Conservation (phyloP, 2,329 filamentous ascomycete genomes). For the Arthrocladium fulminans region DNA sequence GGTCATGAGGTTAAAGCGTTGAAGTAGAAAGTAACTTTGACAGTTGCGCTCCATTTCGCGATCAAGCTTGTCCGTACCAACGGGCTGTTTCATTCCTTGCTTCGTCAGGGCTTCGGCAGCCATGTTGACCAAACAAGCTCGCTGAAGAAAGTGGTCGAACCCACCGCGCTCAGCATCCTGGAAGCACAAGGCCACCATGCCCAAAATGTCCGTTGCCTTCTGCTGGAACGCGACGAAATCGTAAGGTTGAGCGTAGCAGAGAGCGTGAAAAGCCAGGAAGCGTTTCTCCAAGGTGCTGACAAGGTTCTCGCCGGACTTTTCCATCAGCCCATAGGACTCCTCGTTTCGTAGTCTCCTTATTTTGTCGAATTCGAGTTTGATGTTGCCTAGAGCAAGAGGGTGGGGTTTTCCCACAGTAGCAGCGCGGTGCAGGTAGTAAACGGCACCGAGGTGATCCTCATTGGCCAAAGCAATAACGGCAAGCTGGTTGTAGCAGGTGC, state of each 20-base stretch:
- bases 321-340: slow-evolving; percentile 48
- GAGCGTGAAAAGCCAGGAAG: slow-evolving; percentile 15
- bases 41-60: slow-evolving; percentile 32
- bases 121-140: slow-evolving; percentile 78
- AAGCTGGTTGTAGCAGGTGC: slow-evolving; percentile 80
- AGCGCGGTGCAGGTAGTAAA: slow-evolving; percentile 84
- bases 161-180: slow-evolving; percentile 56
- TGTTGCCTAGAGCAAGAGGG: slow-evolving; percentile 63
- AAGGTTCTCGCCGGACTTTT: slow-evolving; percentile 31
- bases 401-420: slow-evolving; percentile 66
- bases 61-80: slow-evolving; percentile 25
- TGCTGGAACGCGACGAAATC: slow-evolving; percentile 38
- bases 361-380: slow-evolving; percentile 70
- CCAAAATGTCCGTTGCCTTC: slow-evolving; percentile 5
- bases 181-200: slow-evolving; percentile 52
- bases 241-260: slow-evolving; percentile 11
- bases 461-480: slow-evolving; percentile 73
- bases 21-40: slow-evolving; percentile 48
- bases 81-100: slow-evolving; percentile 4
- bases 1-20: slow-evolving; percentile 70
- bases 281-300: slow-evolving; percentile 27
- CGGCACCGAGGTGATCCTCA: slow-evolving; percentile 69
- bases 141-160: slow-evolving; percentile 58
- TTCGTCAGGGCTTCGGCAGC: slow-evolving; percentile 68
- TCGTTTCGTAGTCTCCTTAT: slow-evolving; percentile 37